Evolutionary conservation across 257 asterid species (phyloP).

Genomic region (Przewalskia tangutica): DNA sequence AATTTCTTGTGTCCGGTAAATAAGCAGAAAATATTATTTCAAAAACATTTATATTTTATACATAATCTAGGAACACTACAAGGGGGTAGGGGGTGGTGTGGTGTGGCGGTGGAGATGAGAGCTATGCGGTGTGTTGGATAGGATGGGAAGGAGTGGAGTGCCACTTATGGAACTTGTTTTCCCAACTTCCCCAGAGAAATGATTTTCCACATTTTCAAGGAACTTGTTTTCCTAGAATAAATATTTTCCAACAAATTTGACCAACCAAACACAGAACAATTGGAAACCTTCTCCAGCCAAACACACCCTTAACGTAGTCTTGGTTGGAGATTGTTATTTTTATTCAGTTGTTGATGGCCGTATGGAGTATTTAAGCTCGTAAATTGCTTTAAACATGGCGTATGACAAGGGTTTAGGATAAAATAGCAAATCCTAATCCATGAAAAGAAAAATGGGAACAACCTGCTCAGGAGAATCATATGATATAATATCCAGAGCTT

Average conservation of each 20-base stretch:
- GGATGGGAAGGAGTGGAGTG: not conserved
- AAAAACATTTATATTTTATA: not conserved
- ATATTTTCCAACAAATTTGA: not conserved
- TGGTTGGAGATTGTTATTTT: not conserved
- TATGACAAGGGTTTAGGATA: not conserved
- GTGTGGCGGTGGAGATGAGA: not conserved
- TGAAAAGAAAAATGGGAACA: conserved; percentile 5
- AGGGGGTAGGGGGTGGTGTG: not conserved
- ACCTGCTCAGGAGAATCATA: conserved; percentile 97
- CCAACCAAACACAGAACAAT: not conserved
- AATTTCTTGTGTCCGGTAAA: not conserved
- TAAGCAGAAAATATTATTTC: not conserved
- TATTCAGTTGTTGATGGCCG: not conserved
- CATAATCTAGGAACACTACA: not conserved
- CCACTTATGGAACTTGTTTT: not conserved
- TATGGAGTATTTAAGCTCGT: not conserved
- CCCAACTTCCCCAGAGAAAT: not conserved
- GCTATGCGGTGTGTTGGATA: not conserved
- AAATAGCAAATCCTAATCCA: not conserved
- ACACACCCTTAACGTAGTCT: not conserved
- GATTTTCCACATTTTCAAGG: not conserved
- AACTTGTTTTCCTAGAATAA: not conserved
- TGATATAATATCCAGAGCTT: conserved; percentile 73
- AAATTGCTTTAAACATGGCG: not conserved
- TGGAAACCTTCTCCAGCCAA: not conserved